These are phyloP conservation scores for Lindgomyces ingoldianus DNA, from an alignment of 495 filamentous ascomycete species.

Conservation along the genomic window DNA sequence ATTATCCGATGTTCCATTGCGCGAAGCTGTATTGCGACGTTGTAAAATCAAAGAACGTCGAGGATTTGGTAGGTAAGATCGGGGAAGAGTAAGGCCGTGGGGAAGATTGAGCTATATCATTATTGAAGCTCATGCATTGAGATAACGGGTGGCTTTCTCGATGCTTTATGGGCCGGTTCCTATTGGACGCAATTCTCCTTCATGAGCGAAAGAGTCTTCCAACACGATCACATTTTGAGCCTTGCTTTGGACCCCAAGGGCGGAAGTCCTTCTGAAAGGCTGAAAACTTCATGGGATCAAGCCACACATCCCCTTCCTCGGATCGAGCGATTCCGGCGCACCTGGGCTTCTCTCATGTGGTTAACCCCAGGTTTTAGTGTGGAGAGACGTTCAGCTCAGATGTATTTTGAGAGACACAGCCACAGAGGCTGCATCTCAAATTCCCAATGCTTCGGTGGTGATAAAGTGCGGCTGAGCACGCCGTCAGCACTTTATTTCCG, in stretches of 20 bases:
- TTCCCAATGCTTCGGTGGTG: background rate
- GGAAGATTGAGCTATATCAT: background rate
- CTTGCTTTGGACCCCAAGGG: background rate
- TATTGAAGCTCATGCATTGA: background rate
- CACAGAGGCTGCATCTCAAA: conserved; percentile 7
- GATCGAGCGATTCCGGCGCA: background rate
- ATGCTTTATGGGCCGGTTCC: background rate
- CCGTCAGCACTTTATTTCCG: conserved; percentile 19
- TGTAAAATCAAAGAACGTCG: background rate
- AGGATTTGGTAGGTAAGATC: conserved; percentile 12
- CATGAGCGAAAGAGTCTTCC: background rate
- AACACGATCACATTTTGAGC: background rate
- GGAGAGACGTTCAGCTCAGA: background rate
- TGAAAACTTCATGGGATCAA: background rate
- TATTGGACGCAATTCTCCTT: conserved; percentile 1
- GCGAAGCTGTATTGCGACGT: background rate
- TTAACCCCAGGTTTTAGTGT: background rate
- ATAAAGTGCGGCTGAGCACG: conserved; percentile 26
- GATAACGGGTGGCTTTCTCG: background rate
- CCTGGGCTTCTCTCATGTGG: background rate
- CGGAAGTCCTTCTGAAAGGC: background rate
- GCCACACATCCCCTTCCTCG: conserved; percentile 1
- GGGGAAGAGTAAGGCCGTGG: conserved; percentile 20
- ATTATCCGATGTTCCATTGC: conserved; percentile 6
- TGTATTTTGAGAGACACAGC: background rate